A percentile compares a stretch with the other conserved stretches of the same genome.
Conservation (phyloP, 768 basidiomycete genomes). For the Tephrocybe sp. region DNA sequence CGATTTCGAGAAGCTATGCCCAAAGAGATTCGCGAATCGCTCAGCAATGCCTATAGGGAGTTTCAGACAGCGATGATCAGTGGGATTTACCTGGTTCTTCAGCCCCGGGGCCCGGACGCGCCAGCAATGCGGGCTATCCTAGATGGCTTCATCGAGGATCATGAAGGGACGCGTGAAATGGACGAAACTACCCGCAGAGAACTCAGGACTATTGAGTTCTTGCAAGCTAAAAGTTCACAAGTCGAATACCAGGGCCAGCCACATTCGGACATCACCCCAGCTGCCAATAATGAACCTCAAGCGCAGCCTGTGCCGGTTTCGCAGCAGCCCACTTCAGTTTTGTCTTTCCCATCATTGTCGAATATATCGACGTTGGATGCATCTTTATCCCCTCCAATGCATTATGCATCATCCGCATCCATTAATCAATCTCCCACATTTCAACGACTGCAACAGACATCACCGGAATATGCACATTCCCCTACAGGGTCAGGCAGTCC, state of each 20-base stretch:
- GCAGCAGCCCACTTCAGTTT: constrained; percentile 35
- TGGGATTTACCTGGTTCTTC: constrained; percentile 80
- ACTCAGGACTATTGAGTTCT: constrained; percentile 80
- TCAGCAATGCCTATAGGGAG: constrained; percentile 81
- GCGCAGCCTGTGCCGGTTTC: constrained; percentile 50
- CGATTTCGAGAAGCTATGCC: constrained; percentile 61
- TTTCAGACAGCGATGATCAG: constrained; percentile 90
- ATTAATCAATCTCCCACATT: constrained; percentile 51
- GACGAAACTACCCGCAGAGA: constrained; percentile 83
- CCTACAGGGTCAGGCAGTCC: constrained; percentile 71
- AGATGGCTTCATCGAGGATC: constrained; percentile 73
- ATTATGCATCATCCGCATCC: constrained; percentile 23
- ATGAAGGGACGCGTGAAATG: constrained; percentile 61
- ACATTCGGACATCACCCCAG: constrained; percentile 24
- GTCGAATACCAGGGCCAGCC: constrained; percentile 34
- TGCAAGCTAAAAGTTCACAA: constrained; percentile 67
- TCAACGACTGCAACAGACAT: constrained; percentile 55
- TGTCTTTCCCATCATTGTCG: constrained; percentile 32
- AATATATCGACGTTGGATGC: constrained; percentile 22
- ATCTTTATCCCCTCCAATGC: constrained; percentile 25
- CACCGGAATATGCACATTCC: constrained; percentile 48
- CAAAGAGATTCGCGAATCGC: constrained; percentile 62
- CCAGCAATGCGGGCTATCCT: constrained; percentile 75
- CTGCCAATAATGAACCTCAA: constrained; percentile 33
- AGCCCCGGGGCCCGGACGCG: constrained; percentile 70